Evolutionary conservation across 768 basidiomycete genomes (phyloP).

Genomic region (Lactarius psammicola): DNA sequence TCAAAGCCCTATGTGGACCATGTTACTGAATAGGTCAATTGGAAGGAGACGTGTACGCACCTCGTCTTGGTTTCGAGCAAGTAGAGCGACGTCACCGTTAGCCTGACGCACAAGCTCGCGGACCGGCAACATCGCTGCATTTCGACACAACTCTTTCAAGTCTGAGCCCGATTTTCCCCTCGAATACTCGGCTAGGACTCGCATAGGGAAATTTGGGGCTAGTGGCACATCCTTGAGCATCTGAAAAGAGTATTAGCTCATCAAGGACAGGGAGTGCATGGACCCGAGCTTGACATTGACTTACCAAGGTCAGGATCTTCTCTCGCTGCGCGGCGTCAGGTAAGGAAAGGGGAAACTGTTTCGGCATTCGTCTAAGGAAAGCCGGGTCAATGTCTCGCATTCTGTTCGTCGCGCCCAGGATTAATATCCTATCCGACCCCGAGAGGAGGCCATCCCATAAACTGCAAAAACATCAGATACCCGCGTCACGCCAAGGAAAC

Average conservation of each 20-base stretch:
- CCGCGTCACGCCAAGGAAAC: background rate
- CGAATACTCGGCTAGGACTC: slow-evolving; percentile 61
- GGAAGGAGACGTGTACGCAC: slow-evolving; percentile 36
- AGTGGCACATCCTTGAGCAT: slow-evolving; percentile 82
- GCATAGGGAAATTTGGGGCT: slow-evolving; percentile 58
- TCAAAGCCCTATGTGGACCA: slow-evolving; percentile 59
- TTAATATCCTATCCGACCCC: slow-evolving; percentile 75
- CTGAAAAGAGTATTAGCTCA: slow-evolving; percentile 39
- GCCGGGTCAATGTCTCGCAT: slow-evolving; percentile 89
- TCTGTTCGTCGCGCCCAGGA: slow-evolving; percentile 93
- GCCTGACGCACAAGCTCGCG: slow-evolving; percentile 72
- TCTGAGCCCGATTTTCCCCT: slow-evolving; percentile 87
- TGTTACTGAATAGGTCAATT: background rate
- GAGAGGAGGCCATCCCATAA: slow-evolving; percentile 95
- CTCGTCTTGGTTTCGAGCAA: slow-evolving; percentile 43
- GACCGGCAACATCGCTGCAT: slow-evolving; percentile 90
- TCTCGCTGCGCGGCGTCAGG: slow-evolving; percentile 76
- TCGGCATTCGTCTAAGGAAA: slow-evolving; percentile 95
- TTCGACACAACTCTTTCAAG: slow-evolving; percentile 86
- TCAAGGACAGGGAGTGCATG: background rate
- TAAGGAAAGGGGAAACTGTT: slow-evolving; percentile 83
- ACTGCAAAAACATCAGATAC: slow-evolving; percentile 39
- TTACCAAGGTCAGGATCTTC: slow-evolving; percentile 79
- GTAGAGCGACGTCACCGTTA: slow-evolving; percentile 48
- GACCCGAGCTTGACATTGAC: slow-evolving; percentile 21